A percentile compares a stretch with the other conserved stretches of the same genome.
These are phyloP conservation scores for Yamadazyma conglobata DNA, from an alignment of 1,139 yeast genomes.

Conservation along the genomic window DNA sequence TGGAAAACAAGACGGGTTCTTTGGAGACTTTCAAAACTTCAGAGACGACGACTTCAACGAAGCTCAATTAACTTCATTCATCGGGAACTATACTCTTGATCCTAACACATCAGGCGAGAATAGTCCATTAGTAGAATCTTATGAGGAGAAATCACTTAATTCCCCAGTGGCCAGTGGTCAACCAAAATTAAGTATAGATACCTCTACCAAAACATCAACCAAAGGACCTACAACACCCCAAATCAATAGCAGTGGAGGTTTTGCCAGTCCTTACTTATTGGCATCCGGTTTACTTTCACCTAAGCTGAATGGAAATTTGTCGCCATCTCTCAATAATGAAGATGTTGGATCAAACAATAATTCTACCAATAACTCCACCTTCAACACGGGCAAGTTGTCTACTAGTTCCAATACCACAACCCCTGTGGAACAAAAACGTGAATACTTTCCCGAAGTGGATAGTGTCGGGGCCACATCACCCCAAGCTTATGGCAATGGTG, in stretches of 20 bases:
- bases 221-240: slow-evolving; percentile 34
- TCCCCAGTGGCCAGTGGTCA: slow-evolving; percentile 7
- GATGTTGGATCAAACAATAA: slow-evolving; percentile 3
- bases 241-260: slow-evolving; percentile 31
- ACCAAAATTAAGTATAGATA: slow-evolving; percentile 37
- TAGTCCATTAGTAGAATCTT: slow-evolving; percentile 30
- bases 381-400: slow-evolving; percentile 9
- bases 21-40: slow-evolving; percentile 16
- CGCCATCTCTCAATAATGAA: slow-evolving; percentile 17
- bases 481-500: slow-evolving; percentile 12
- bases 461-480: slow-evolving; percentile 19
- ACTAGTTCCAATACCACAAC: slow-evolving; percentile 12
- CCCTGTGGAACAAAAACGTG: slow-evolving; percentile 13
- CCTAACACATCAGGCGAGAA: slow-evolving; percentile 23
- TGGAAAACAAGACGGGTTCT: slow-evolving; percentile 19
- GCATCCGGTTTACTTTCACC: slow-evolving; percentile 57
- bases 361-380: slow-evolving; percentile 9
- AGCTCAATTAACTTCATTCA: slow-evolving; percentile 16
- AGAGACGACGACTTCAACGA: slow-evolving; percentile 24
- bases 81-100: slow-evolving; percentile 21
- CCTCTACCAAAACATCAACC: slow-evolving; percentile 16
- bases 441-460: slow-evolving; percentile 13
- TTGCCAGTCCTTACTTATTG: slow-evolving; percentile 58
- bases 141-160: slow-evolving; percentile 20
- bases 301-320: slow-evolving; percentile 23